These are phyloP conservation scores for Juglanconis juglandina DNA, from an alignment of 2,329 filamentous ascomycete species.

Conservation along the genomic window DNA sequence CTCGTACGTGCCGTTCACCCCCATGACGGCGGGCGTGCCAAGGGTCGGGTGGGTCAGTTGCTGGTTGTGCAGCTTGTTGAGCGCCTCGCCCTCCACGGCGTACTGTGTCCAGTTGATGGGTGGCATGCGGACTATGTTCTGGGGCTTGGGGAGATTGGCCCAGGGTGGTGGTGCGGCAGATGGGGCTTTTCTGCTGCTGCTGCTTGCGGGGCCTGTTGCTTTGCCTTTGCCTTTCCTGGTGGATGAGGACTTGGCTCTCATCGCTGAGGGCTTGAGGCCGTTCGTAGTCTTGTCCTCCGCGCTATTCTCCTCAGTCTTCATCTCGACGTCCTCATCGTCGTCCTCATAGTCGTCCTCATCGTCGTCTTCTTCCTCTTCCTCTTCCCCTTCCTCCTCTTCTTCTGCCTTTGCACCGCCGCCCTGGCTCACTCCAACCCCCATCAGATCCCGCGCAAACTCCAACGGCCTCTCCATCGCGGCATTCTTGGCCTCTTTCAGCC, in stretches of 20 bases:
- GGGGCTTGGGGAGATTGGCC: slow-evolving; percentile 67
- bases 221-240: slow-evolving; percentile 12
- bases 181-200: slow-evolving; percentile 22
- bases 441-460: slow-evolving; percentile 67
- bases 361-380: slow-evolving; percentile 28
- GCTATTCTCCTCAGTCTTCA: slow-evolving; percentile 10
- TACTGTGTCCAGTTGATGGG: slow-evolving; percentile 95
- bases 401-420: slow-evolving; percentile 20
- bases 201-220: slow-evolving; percentile 18
- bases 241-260: slow-evolving; percentile 12
- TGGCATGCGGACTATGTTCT: slow-evolving; percentile 80
- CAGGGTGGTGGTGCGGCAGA: slow-evolving; percentile 40
- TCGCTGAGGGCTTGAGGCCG: slow-evolving; percentile 10
- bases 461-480: slow-evolving; percentile 69
- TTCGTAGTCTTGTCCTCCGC: neutral
- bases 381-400: slow-evolving; percentile 25
- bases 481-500: slow-evolving; percentile 66
- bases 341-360: slow-evolving; percentile 26
- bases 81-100: slow-evolving; percentile 76
- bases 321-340: slow-evolving; percentile 28
- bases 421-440: slow-evolving; percentile 55
- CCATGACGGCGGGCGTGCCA: slow-evolving; percentile 45
- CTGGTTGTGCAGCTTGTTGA: slow-evolving; percentile 81
- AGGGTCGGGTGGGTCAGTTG: slow-evolving; percentile 64
- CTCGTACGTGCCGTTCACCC: slow-evolving; percentile 44